These are phyloP conservation scores for Sordariomycetes sp. DNA, from an alignment of 2,329 filamentous ascomycete species.

Conservation along the genomic window DNA sequence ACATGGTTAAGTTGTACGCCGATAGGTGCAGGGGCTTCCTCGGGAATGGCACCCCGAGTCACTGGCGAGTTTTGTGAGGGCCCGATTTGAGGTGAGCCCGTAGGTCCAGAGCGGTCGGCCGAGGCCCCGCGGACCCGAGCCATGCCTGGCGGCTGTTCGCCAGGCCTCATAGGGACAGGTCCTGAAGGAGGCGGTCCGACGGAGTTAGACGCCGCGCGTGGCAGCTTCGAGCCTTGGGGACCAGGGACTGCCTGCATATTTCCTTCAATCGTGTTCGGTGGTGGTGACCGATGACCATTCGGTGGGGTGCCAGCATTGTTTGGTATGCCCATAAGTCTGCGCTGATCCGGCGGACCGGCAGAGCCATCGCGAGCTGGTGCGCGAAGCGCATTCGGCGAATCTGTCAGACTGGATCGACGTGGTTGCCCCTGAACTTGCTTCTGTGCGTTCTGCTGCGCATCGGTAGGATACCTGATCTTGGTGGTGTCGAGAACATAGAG, in stretches of 20 bases:
- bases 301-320: constrained; percentile 21
- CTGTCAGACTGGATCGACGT: constrained; percentile 33
- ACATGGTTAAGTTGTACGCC: constrained; percentile 30
- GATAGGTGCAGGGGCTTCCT: constrained; percentile 33
- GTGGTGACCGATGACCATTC: constrained; percentile 31
- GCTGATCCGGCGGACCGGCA: constrained; percentile 35
- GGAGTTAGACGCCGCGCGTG: constrained; percentile 23
- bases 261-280: constrained; percentile 28
- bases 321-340: constrained; percentile 32
- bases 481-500: constrained; percentile 89
- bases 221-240: constrained; percentile 25
- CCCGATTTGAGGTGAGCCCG: constrained; percentile 24
- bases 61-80: constrained; percentile 27
- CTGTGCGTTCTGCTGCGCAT: constrained; percentile 30
- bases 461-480: constrained; percentile 93
- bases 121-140: constrained; percentile 40
- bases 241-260: constrained; percentile 22
- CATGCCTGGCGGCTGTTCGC: constrained; percentile 26
- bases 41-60: not conserved
- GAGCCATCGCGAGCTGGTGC: constrained; percentile 41
- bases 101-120: constrained; percentile 29
- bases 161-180: constrained; percentile 39
- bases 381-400: constrained; percentile 20
- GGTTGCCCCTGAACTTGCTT: constrained; percentile 24
- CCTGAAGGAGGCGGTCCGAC: constrained; percentile 46